Conservation (phyloP, 140 eudicot species). For the Flaveria floridana region DNA sequence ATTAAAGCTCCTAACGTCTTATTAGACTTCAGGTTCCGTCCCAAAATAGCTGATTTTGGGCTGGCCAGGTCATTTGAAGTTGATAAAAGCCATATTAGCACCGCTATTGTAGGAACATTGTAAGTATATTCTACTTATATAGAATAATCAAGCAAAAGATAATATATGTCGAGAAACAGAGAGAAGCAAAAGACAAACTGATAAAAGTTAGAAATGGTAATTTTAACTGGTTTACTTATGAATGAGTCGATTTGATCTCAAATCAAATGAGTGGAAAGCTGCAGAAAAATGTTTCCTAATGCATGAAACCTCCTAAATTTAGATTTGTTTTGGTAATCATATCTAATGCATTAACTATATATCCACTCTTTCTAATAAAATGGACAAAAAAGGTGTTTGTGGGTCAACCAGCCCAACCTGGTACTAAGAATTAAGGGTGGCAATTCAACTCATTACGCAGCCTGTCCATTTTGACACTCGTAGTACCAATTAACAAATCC, state of each 20-base stretch:
- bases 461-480: background rate
- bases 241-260: background rate
- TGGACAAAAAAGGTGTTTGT: background rate
- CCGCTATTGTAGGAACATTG: slow-evolving; percentile 88
- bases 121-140: slow-evolving; percentile 36
- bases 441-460: background rate
- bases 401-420: background rate
- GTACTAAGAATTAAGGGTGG: too few relatives aligned
- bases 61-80: slow-evolving; percentile 77
- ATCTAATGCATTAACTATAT: background rate
- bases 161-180: background rate
- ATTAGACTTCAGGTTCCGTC: slow-evolving; percentile 62
- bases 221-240: background rate
- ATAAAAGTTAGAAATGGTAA: background rate
- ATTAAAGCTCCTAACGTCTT: slow-evolving; percentile 76
- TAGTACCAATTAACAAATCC: background rate
- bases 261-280: background rate
- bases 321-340: background rate
- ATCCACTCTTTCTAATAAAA: background rate
- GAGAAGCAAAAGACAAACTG: background rate
- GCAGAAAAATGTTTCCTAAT: background rate
- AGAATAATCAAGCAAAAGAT: background rate
- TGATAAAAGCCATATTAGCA: slow-evolving; percentile 73
- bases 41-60: slow-evolving; percentile 88
- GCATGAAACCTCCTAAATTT: background rate